Conservation (phyloP, 1,284 basidiomycete species). For the Rhodotorula sp. region DNA sequence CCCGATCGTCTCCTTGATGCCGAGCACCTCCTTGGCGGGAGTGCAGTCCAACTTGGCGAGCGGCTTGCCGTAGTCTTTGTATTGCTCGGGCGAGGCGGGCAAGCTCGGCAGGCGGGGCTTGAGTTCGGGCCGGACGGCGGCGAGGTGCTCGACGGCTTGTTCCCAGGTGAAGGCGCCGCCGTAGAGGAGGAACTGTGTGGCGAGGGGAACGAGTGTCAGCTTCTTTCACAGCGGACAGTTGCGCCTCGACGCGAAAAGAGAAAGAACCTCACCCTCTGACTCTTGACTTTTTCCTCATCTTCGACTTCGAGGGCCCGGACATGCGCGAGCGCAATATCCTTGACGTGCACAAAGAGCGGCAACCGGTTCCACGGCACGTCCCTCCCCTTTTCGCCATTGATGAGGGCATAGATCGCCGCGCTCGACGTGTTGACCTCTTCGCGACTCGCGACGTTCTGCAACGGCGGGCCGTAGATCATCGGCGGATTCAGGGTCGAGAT, state of each 20-base stretch:
- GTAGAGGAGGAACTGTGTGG: conserved; percentile 30
- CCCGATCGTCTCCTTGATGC: conserved; percentile 16
- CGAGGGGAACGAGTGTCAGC: fast-evolving
- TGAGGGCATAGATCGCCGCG: conserved; percentile 41
- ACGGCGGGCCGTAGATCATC: conserved; percentile 41
- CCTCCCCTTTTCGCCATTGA: conserved; percentile 33
- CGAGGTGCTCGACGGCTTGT: conserved; percentile 30
- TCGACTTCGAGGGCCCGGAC: conserved; percentile 42
- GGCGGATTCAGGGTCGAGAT: conserved; percentile 39
- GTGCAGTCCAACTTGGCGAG: conserved; percentile 33
- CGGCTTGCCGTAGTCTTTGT: conserved; percentile 17
- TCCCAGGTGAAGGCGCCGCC: conserved; percentile 41
- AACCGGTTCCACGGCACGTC: conserved; percentile 46
- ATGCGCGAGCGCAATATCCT: conserved; percentile 46
- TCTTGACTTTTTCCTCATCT: conserved; percentile 35
- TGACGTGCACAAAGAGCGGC: conserved; percentile 48
- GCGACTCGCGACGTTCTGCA: conserved; percentile 24
- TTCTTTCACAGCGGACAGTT: neutral
- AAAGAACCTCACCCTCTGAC: conserved; percentile 15
- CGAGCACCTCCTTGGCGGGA: conserved; percentile 22
- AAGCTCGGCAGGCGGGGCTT: conserved; percentile 31
- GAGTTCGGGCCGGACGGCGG: conserved; percentile 17
- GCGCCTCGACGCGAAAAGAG: too few species aligned
- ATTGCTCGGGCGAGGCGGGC: conserved; percentile 6
- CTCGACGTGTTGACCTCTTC: conserved; percentile 39